Evolutionary conservation across 306 rosid species (phyloP).

Genomic region (Fragaria iinumae): DNA sequence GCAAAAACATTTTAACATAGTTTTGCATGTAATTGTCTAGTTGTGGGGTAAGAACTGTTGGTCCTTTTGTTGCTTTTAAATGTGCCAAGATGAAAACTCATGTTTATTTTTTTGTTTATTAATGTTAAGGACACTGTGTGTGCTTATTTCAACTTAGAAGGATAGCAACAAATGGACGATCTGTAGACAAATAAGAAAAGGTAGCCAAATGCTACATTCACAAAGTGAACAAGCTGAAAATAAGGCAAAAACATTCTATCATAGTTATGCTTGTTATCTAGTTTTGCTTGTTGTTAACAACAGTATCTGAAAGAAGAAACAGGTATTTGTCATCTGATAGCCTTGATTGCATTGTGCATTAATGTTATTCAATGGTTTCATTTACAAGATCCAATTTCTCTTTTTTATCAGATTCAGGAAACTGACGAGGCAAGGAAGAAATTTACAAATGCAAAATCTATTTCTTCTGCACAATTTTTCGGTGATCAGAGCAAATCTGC

Average conservation of each 20-base stretch:
- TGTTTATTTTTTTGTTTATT: not conserved
- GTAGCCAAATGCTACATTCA: not conserved
- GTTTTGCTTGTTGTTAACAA: not conserved
- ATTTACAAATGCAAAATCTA: slow-evolving; percentile 90
- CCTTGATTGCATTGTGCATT: not conserved
- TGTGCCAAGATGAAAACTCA: not conserved
- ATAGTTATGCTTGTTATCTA: not conserved
- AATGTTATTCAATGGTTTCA: not conserved
- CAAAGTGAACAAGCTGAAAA: not conserved
- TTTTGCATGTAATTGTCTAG: not conserved
- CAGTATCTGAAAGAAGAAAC: not conserved
- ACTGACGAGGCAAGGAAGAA: slow-evolving; percentile 89
- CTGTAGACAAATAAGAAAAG: not conserved
- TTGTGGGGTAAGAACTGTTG: not conserved
- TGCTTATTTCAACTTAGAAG: not conserved
- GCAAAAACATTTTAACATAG: not conserved
- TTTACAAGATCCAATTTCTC: not conserved
- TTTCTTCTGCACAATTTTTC: slow-evolving; percentile 87
- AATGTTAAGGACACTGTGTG: not conserved
- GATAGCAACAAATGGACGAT: not conserved
- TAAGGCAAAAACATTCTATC: not conserved
- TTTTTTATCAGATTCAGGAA: slow-evolving; percentile 53
- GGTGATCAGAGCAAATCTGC: slow-evolving; percentile 72
- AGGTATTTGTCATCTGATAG: not conserved
- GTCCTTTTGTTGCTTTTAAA: not conserved